These are phyloP conservation scores for Solanum sitiens DNA, from an alignment of 257 asterid species.

Conservation along the genomic window DNA sequence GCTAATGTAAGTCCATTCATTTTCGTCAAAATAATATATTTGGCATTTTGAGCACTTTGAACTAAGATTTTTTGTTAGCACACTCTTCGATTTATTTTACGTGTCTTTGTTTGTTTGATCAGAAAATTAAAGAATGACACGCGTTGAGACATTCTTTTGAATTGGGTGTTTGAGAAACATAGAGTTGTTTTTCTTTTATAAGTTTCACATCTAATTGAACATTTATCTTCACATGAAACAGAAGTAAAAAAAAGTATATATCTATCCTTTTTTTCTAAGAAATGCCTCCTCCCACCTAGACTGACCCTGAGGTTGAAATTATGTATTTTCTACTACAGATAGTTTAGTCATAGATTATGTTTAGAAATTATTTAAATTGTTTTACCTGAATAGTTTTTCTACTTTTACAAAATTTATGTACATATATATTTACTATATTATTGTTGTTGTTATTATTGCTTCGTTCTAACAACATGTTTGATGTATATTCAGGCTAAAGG, in stretches of 20 bases:
- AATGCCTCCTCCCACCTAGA: background rate
- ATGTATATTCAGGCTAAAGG: conserved; percentile 31
- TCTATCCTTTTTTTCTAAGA: background rate
- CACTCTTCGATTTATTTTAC: background rate
- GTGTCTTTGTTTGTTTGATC: background rate
- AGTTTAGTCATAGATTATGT: background rate
- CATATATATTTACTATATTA: background rate
- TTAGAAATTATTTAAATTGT: background rate
- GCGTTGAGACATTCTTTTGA: background rate
- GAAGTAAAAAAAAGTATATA: background rate
- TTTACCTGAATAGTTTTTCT: background rate
- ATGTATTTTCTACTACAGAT: no score
- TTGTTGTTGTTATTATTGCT: background rate
- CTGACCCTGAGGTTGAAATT: background rate
- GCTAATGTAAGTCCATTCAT: background rate
- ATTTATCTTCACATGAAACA: background rate
- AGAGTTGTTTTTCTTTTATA: background rate
- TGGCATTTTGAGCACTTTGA: background rate
- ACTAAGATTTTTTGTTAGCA: background rate
- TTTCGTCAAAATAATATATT: background rate
- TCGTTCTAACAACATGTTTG: background rate
- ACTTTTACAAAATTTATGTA: no score
- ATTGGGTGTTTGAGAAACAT: background rate
- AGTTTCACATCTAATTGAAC: no score
- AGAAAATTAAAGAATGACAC: background rate